A percentile compares a stretch with the other conserved stretches of the same genome.
These are phyloP conservation scores for Mycena chlorophos DNA, from an alignment of 768 basidiomycete species.

Conservation along the genomic window DNA sequence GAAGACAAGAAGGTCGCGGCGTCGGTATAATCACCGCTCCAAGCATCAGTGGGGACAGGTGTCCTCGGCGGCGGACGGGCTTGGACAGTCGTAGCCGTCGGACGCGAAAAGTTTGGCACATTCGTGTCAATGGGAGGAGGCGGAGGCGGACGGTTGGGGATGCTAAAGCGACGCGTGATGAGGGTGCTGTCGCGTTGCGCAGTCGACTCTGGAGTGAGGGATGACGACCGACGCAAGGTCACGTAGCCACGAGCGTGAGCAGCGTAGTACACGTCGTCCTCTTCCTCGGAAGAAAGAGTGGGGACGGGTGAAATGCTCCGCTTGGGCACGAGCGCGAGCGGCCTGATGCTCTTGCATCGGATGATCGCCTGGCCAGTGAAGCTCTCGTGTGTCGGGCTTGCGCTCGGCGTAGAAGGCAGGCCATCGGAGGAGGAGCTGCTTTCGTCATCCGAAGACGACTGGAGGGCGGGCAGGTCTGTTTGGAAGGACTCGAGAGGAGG, in stretches of 20 bases:
- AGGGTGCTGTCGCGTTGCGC: slow-evolving; percentile 8
- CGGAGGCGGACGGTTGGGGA: slow-evolving; percentile 14
- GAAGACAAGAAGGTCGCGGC: neutral
- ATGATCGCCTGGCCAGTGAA: slow-evolving; percentile 5
- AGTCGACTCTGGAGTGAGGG: neutral
- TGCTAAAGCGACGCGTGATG: slow-evolving; percentile 5
- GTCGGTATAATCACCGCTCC: slow-evolving; percentile 7
- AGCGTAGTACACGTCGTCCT: slow-evolving; percentile 14
- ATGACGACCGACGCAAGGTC: slow-evolving; percentile 6
- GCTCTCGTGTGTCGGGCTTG: neutral
- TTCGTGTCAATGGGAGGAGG: slow-evolving; percentile 6
- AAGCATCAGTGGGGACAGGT: slow-evolving; percentile 12
- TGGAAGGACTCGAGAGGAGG: neutral
- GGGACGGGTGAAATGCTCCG: slow-evolving; percentile 12
- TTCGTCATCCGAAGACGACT: neutral
- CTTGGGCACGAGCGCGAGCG: slow-evolving; percentile 8
- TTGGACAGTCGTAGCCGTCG: neutral
- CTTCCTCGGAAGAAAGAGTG: neutral
- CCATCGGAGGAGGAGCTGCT: neutral
- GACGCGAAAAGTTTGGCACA: neutral
- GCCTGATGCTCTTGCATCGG: slow-evolving; percentile 18
- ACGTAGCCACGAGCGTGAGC: slow-evolving; percentile 9
- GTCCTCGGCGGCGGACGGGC: slow-evolving; percentile 11
- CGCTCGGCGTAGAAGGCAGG: slow-evolving; percentile 1
- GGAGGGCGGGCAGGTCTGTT: neutral